Percentiles rank a stretch among this genome's conserved stretches.
Conservation (phyloP, 352 stramenopile genomes). For the Globisporangium apiculatum region DNA sequence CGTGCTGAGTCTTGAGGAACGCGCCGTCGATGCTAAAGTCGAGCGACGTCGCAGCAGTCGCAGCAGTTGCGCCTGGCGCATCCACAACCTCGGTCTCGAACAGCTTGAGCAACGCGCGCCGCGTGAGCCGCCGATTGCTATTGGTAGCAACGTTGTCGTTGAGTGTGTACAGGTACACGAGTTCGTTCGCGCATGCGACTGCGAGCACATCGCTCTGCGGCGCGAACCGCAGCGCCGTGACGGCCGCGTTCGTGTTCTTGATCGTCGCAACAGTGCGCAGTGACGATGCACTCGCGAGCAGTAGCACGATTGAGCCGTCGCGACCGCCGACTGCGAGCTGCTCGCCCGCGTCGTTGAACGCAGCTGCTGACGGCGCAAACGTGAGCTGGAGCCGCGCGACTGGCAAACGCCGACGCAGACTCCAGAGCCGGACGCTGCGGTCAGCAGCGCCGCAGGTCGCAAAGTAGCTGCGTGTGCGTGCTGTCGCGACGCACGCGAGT, state of each 20-base stretch:
- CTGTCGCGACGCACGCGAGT: constrained; percentile 18
- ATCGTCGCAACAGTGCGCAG: constrained; percentile 35
- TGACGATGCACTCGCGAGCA: constrained; percentile 12
- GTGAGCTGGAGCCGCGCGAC: constrained; percentile 18
- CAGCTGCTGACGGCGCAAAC: constrained; percentile 20
- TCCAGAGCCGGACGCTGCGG: constrained; percentile 46
- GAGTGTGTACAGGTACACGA: constrained; percentile 69
- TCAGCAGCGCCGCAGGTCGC: constrained; percentile 39
- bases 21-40: constrained; percentile 62
- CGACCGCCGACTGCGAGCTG: constrained; percentile 41
- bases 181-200: constrained; percentile 45
- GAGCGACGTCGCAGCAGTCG: constrained; percentile 26
- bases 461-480: constrained; percentile 34
- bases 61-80: neutral
- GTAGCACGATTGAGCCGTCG: constrained; percentile 50
- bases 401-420: constrained; percentile 31
- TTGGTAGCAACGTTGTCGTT: constrained; percentile 12
- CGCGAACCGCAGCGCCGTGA: constrained; percentile 41
- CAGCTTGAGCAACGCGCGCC: constrained; percentile 52
- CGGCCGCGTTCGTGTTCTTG: constrained; percentile 48
- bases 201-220: constrained; percentile 36
- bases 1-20: constrained; percentile 55
- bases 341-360: constrained; percentile 44
- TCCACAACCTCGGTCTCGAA: constrained; percentile 16
- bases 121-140: constrained; percentile 19